phyloP scores from a whole-genome alignment of 805 yeast species.

The Schizosaccharomyces japonicus region DNA sequence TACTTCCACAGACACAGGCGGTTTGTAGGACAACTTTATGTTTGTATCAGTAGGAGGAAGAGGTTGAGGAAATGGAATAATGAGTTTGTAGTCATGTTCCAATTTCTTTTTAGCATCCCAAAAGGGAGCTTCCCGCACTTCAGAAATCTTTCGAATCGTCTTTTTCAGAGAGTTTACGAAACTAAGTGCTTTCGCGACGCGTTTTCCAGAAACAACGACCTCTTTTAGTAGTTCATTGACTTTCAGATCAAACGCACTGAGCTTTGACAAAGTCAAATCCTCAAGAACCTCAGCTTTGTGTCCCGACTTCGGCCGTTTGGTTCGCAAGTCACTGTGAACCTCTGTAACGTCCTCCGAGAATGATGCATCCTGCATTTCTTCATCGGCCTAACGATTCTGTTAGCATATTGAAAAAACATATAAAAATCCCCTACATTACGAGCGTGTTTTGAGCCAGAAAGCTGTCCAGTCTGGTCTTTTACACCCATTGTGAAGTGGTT shows the following conservation, averaged over 20 bases:
- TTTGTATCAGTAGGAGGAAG: conserved; percentile 42
- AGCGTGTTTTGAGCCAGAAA: no score
- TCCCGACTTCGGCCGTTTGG: neutral
- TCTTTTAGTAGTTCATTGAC: conserved; percentile 77
- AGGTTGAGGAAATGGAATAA: conserved; percentile 77
- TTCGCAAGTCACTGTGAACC: no score
- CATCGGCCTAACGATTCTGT: no score
- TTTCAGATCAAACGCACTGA: conserved; percentile 83
- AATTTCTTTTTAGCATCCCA: conserved; percentile 30
- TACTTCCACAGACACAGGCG: conserved; percentile 54
- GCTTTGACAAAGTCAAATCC: conserved; percentile 21
- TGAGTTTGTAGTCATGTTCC: conserved; percentile 28
- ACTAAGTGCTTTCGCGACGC: conserved; percentile 42
- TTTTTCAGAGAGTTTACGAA: conserved; percentile 53
- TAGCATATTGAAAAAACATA: no score
- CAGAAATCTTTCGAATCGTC: conserved; percentile 40
- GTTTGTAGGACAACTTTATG: conserved; percentile 41
- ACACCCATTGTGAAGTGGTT: no score
- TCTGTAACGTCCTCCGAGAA: no score
- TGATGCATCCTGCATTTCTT: no score
- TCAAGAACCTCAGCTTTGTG: neutral
- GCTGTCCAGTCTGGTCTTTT: no score
- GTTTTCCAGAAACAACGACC: conserved; percentile 46
- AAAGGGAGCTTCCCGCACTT: conserved; percentile 19
- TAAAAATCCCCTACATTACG: no score